Evolutionary conservation across 75 land plant species (phyloP).

Genomic region (Picea glauca): DNA sequence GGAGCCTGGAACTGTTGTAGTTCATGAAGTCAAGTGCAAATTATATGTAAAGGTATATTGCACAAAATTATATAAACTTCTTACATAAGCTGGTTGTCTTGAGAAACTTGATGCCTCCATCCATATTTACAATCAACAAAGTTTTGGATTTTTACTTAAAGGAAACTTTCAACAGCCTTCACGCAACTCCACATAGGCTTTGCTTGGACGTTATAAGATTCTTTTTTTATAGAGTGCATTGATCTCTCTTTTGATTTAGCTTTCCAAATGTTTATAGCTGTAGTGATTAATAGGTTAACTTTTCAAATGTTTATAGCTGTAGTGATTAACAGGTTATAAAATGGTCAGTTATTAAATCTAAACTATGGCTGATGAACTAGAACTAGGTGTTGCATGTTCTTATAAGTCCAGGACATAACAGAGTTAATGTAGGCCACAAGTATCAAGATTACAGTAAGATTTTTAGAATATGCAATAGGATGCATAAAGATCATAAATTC

Average conservation of each 20-base stretch:
- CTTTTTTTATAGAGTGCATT: background rate
- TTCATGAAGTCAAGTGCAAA: slow-evolving; percentile 86
- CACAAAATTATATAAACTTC: background rate
- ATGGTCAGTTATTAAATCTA: background rate
- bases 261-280: background rate
- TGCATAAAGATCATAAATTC: background rate
- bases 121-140: background rate
- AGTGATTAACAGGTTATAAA: background rate
- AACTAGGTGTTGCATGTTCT: background rate
- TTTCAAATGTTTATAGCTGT: background rate
- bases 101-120: background rate
- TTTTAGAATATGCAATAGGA: background rate
- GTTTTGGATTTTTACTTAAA: background rate
- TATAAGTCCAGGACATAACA: background rate
- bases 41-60: slow-evolving; percentile 66
- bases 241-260: background rate
- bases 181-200: background rate
- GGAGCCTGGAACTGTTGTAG: slow-evolving; percentile 60
- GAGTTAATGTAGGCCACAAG: background rate
- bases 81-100: background rate
- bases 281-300: background rate
- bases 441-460: background rate
- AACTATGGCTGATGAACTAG: background rate
- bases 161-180: background rate
- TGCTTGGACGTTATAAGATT: background rate